Evolutionary conservation across 2,329 filamentous ascomycete species (phyloP).

Genomic region (Dothideomycetes sp.): DNA sequence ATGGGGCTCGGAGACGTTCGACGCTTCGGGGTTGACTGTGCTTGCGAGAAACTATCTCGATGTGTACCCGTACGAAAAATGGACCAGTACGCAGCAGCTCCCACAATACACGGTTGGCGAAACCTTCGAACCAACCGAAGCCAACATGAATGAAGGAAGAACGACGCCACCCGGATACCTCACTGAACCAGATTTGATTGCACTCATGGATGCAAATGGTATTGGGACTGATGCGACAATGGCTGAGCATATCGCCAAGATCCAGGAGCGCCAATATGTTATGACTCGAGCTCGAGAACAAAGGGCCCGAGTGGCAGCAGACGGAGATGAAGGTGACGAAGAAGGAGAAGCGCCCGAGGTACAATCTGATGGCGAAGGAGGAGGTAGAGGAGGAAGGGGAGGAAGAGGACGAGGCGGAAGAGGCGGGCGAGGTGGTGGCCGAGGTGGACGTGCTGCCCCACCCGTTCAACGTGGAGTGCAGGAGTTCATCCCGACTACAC

Average conservation of each 20-base stretch:
- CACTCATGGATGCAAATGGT: conserved; percentile 95
- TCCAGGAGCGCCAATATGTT: conserved; percentile 83
- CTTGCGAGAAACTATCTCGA: conserved; percentile 87
- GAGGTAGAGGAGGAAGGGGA: conserved; percentile 26
- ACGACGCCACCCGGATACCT: conserved; percentile 77
- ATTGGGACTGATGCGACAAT: conserved; percentile 98
- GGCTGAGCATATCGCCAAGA: conserved; percentile 96
- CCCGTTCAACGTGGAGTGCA: conserved; percentile 52
- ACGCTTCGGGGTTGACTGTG: conserved; percentile 73
- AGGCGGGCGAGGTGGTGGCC: conserved; percentile 42
- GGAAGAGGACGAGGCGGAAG: conserved; percentile 31
- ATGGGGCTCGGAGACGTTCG: conserved; percentile 77
- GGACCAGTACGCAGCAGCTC: conserved; percentile 77
- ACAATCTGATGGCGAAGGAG: conserved; percentile 27
- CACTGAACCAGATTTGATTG: conserved; percentile 90
- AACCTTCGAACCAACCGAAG: conserved; percentile 77
- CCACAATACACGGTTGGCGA: conserved; percentile 74
- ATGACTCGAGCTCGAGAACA: conserved; percentile 48
- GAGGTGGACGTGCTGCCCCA: conserved; percentile 36
- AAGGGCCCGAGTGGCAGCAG: conserved; percentile 26
- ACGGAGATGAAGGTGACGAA: conserved; percentile 27
- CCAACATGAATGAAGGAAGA: conserved; percentile 82
- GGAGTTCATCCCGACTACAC: conserved; percentile 85
- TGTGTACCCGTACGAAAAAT: conserved; percentile 92
- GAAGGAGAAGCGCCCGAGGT: conserved; percentile 27